Conservation (phyloP, 176 grass and related monocot genomes). For the Miscanthus lutarioriparius region DNA sequence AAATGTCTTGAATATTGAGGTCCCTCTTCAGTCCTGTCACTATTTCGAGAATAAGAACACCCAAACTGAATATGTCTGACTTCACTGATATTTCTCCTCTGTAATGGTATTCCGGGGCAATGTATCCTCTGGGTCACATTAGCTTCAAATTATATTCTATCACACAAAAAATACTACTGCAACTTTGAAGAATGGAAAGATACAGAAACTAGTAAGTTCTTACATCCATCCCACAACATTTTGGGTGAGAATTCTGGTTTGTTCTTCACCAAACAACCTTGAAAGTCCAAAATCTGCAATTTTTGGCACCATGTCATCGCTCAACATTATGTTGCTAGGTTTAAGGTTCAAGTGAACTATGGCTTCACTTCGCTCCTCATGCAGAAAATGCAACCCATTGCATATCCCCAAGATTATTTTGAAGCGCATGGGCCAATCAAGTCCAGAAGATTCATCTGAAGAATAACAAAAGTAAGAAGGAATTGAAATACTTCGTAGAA, state of each 20-base stretch:
- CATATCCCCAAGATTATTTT: conserved; percentile 35
- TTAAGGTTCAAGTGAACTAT: conserved; percentile 39
- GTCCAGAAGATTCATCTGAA: conserved; percentile 25
- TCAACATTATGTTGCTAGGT: conserved; percentile 33
- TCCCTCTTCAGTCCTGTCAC: conserved; percentile 25
- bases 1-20: conserved; percentile 15
- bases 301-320: conserved; percentile 31
- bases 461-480: background rate
- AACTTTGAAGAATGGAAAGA: background rate
- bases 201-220: background rate
- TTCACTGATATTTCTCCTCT: conserved; percentile 41
- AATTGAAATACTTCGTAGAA: background rate
- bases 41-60: conserved; percentile 30
- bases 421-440: conserved; percentile 29
- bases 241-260: conserved; percentile 24
- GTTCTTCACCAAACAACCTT: conserved; percentile 30
- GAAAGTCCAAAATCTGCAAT: conserved; percentile 43
- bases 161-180: background rate
- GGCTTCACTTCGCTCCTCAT: conserved; percentile 13
- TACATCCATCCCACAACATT: conserved; percentile 42
- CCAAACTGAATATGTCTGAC: conserved; percentile 44
- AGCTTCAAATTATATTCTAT: background rate
- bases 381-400: conserved; percentile 35
- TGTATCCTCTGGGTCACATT: conserved; percentile 31
- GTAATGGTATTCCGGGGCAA: conserved; percentile 31